Evolutionary conservation across 2,329 filamentous ascomycete genomes (phyloP), one percentile per base, ranked within the genome.

Genomic region (Cercospora beticola): DNA sequence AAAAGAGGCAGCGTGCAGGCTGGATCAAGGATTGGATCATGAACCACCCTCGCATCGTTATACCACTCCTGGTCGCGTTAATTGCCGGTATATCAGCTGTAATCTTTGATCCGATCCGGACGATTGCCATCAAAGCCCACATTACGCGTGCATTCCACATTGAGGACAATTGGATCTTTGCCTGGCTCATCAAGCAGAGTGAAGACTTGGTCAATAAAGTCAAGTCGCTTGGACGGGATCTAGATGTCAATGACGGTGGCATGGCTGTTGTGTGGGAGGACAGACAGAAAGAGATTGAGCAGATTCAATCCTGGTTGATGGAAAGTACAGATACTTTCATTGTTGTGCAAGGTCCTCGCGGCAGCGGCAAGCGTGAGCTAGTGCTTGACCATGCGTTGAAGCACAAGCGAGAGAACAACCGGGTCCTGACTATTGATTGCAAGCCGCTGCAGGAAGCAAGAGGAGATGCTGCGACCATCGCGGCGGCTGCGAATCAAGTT

Each of bases 291-390:
- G 87, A 93, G 62, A 95, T 98, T 69, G 87, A 93, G 23, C 89
- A 94, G 76, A 86, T 99, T 12, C 89, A 90, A 72, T 90, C 88
- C 14, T 97, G 93, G 93, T 82, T 98, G 7, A 89, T 93, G 76
- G 94, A 97, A 74, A 94, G 91, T 4, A 88, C 90, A 0, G 93
- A 95, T 69, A 98, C 94, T 0, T 97, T 97, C 78, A 93, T 97
- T 71, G 92, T 98, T 8, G 88, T 99, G 0, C 94, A 97, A 76
- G 95, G 95, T 0, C 94, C 95, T 4, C 88, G 93, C 62, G 95
- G 94, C 6, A 96, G 93, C 0, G 95, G 94, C 1, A 97, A 97
- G 81, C 90, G 88, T 71, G 94, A 97, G 74, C 86, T 98, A 12
- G 89, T 98, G 2, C 79, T 97, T 68, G 91, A 97, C 52, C 92